Base-by-base conservation (phyloP, 805 yeast species). In the Lachancea dasiensis region DNA sequence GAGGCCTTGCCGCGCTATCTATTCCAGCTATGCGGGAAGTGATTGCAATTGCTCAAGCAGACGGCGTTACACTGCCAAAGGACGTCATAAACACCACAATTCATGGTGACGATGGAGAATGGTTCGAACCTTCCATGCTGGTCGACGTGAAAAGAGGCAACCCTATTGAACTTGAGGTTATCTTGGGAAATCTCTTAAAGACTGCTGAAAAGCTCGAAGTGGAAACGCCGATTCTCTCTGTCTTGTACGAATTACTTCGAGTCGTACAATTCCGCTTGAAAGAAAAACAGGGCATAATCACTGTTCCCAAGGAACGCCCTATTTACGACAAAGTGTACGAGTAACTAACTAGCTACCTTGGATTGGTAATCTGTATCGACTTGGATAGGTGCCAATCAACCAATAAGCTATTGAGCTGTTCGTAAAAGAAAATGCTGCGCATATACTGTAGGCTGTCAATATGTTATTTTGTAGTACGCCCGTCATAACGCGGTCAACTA, bases 61-160 rank as follows among this genome's bases (percentile, higher is more conserved):
- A 79, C 40, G 84, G 84, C 1, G 69, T 71, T 27, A 64, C 61
- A 3, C 48, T 81, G 21, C 75, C 75, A 1, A 67, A 58, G 17
- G 70, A 60, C 11, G 55, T 68, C 17, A 72, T 72, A 45, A 64
- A 72, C 22, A 42, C 52, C 32, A 72, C 76, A 66, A 54, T 75
- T 22, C 77, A 75, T 45, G 65, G 75, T 20, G 82, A 78, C 51
- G 80, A 68, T 42, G 75, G 75, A 11, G 64, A 63, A 24, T 72
- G 69, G 59, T 81, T 74, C 54, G 68, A 69, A 35, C 89, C 87
- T 3, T 79, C 86, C 2, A 81, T 81, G 87, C 62, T 73, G 41
- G 81, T 79, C 9, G 89, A 81, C 51, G 68, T 70, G 16, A 62
- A 73, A 34, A 77, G 79, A 45, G 74, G 77, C 20, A 77, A 80